Evolutionary conservation across 2,329 filamentous ascomycete species (phyloP), one percentile per base, ranked within the genome.

Genomic region (Penicillium brevicompactum): DNA sequence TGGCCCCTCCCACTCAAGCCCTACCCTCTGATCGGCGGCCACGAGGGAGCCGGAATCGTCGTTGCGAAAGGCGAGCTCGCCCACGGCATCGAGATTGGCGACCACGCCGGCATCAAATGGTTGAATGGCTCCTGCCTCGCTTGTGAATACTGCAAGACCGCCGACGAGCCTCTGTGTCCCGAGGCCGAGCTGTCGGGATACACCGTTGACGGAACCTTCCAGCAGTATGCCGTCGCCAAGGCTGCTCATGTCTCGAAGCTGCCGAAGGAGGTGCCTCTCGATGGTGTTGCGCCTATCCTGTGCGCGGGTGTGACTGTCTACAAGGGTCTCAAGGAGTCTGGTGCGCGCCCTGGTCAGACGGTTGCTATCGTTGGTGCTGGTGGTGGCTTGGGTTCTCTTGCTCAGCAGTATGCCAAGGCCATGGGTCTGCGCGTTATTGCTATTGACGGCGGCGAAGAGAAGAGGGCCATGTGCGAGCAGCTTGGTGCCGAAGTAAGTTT

Each of bases 181-280:
- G 80, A 89, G 56, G 85, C 90, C 24, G 78, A 83, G 34, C 84
- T 96, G 40, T 95, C 91, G 1, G 93, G 93, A 53, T 96, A 95
- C 83, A 95, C 91, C 4, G 91, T 96, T 71, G 90, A 96, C 72
- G 92, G 92, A 31, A 87, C 87, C 41, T 97, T 97, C 84, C 92
- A 97, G 80, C 87, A 96, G 80, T 97, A 96, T 79, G 86, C 84
- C 73, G 85, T 96, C 64, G 92, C 87, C 64, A 95, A 96, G 76
- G 92, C 91, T 14, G 85, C 88, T 16, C 90, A 96, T 74, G 86
- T 94, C 14, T 90, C 91, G 27, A 86, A 88, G 64, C 88, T 97
- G 61, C 89, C 90, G 62, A 88, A 92, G 75, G 85, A 88, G 14
- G 84, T 88, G 59, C 80, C 85, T 56, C 86, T 96, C 43, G 91